Percentiles rank a stretch among this genome's conserved stretches.
Evolutionary conservation across 352 stramenopile species (phyloP).

Genomic region (Porosira glacialis): DNA sequence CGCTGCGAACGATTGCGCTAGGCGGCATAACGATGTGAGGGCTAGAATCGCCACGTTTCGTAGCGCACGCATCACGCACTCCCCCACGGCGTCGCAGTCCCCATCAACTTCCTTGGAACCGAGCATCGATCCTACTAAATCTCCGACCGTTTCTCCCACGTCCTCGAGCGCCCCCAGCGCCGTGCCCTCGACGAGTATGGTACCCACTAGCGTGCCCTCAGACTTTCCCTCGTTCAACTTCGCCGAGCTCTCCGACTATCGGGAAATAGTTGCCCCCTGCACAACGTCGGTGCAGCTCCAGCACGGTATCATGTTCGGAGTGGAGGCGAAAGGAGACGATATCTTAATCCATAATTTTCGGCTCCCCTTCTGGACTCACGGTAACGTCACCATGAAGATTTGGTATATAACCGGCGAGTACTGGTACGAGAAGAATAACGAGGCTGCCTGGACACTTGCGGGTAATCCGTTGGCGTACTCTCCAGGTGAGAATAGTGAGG

Average conservation of each 20-base stretch:
- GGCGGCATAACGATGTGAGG: slow-evolving; percentile 21
- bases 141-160: not conserved
- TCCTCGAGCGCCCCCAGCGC: not conserved
- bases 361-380: slow-evolving; percentile 14
- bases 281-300: slow-evolving; percentile 18
- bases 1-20: slow-evolving; percentile 18
- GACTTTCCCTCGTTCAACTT: slow-evolving; percentile 20
- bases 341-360: slow-evolving; percentile 36
- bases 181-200: not conserved
- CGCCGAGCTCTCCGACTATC: slow-evolving; percentile 7
- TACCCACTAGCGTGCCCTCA: not conserved
- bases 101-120: slow-evolving; percentile 3
- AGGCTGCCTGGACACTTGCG: slow-evolving; percentile 8
- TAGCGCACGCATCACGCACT: slow-evolving; percentile 11
- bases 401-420: slow-evolving; percentile 5
- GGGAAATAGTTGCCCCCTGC: slow-evolving; percentile 8
- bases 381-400: slow-evolving; percentile 18
- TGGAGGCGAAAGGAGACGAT: slow-evolving; percentile 20
- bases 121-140: not conserved
- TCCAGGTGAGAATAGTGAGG: slow-evolving; percentile 15
- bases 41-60: slow-evolving; percentile 18
- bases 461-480: slow-evolving; percentile 21
- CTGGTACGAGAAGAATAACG: slow-evolving; percentile 44
- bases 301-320: slow-evolving; percentile 36
- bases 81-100: slow-evolving; percentile 6